Percentiles rank a stretch among this genome's conserved stretches.
These are phyloP conservation scores for Pythium rishiriense DNA, from an alignment of 352 stramenopile species.

Conservation along the genomic window DNA sequence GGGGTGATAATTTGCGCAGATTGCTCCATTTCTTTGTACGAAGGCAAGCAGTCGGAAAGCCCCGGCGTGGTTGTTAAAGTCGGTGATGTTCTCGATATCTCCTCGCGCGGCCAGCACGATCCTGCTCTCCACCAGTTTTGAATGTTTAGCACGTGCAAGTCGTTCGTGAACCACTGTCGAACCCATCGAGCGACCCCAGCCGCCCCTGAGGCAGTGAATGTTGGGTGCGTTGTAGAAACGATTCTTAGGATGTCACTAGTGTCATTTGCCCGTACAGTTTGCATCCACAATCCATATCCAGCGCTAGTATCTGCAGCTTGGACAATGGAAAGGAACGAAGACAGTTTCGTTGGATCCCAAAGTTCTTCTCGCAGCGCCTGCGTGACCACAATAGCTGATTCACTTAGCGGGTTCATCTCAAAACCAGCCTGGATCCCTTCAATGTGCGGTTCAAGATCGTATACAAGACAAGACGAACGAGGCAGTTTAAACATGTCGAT, in stretches of 20 bases:
- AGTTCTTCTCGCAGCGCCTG: slow-evolving; percentile 31
- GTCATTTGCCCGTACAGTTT: slow-evolving; percentile 34
- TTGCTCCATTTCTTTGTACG: slow-evolving; percentile 34
- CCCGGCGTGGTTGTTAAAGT: slow-evolving; percentile 21
- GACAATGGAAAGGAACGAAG: slow-evolving; percentile 42
- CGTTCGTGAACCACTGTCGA: slow-evolving; percentile 31
- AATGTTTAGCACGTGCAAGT: slow-evolving; percentile 45
- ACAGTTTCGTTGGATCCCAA: slow-evolving; percentile 32
- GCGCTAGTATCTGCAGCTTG: slow-evolving; percentile 32
- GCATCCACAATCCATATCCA: slow-evolving; percentile 51
- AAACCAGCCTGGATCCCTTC: slow-evolving; percentile 49
- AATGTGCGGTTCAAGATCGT: slow-evolving; percentile 64
- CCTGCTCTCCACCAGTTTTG: slow-evolving; percentile 55
- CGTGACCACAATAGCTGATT: slow-evolving; percentile 20
- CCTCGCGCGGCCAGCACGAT: slow-evolving; percentile 41
- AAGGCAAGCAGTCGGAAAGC: slow-evolving; percentile 23
- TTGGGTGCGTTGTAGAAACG: slow-evolving; percentile 1
- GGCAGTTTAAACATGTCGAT: slow-evolving; percentile 43
- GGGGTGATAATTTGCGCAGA: slow-evolving; percentile 15
- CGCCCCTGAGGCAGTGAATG: slow-evolving; percentile 15
- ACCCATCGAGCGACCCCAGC: slow-evolving; percentile 44
- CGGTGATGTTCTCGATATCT: slow-evolving; percentile 21
- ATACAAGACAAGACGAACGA: slow-evolving; percentile 37
- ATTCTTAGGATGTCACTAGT: slow-evolving; percentile 13
- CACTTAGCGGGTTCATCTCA: slow-evolving; percentile 55